Evolutionary conservation across 495 filamentous ascomycete genomes (phyloP).

Genomic region (Daldinia caldariorum): DNA sequence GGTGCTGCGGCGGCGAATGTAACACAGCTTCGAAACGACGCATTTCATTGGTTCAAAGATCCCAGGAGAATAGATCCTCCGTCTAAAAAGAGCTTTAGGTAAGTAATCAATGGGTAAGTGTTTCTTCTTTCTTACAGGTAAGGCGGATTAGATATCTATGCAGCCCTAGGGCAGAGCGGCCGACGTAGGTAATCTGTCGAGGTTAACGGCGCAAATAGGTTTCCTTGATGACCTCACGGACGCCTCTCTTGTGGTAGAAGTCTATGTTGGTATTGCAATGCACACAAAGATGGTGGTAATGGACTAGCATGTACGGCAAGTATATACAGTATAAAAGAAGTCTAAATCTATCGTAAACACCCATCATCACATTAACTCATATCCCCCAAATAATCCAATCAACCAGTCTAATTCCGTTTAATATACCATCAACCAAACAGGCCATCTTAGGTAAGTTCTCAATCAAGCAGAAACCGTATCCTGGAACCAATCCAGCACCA

Average conservation of each 20-base stretch:
- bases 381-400: no score
- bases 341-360: no score
- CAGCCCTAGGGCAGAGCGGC: background rate
- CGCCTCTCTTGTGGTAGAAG: background rate
- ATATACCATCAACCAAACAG: background rate
- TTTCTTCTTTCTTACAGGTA: background rate
- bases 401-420: no score
- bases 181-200: background rate
- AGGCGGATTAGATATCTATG: background rate
- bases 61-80: background rate
- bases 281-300: background rate
- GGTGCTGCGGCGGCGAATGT: conserved; percentile 1
- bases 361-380: background rate
- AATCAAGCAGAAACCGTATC: conserved; percentile 25
- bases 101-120: background rate
- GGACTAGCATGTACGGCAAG: no score
- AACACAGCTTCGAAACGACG: background rate
- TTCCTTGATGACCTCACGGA: background rate
- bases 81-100: background rate
- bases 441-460: background rate
- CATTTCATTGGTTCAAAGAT: background rate
- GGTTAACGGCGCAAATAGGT: background rate
- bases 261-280: background rate
- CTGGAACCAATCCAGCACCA: conserved; percentile 50
- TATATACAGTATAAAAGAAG: no score